These are phyloP conservation scores for Phytophthora tubulina DNA, from an alignment of 352 stramenopile genomes.

Conservation along the genomic window DNA sequence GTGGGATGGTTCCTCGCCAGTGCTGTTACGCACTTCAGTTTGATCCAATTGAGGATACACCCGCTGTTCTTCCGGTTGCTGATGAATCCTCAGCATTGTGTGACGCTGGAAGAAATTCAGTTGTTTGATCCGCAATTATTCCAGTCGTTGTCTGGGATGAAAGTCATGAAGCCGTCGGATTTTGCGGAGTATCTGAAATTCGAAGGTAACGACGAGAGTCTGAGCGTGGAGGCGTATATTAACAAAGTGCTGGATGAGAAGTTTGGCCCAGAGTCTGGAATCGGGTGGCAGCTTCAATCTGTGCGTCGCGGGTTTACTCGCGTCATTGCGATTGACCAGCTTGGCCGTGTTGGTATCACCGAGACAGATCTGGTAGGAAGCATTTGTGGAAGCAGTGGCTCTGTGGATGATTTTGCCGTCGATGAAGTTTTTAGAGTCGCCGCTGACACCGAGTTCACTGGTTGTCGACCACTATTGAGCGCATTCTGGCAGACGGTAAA, in stretches of 20 bases:
- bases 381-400: constrained; percentile 41
- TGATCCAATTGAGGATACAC: constrained; percentile 53
- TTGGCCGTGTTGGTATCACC: constrained; percentile 32
- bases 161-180: constrained; percentile 56
- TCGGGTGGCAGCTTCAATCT: constrained; percentile 61
- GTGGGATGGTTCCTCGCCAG: constrained; percentile 73
- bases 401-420: constrained; percentile 50
- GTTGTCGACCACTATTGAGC: constrained; percentile 46
- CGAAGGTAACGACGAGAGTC: constrained; percentile 48
- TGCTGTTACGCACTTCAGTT: constrained; percentile 55
- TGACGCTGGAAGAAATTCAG: constrained; percentile 59
- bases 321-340: constrained; percentile 45
- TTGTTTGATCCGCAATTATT: constrained; percentile 55
- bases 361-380: constrained; percentile 47
- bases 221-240: constrained; percentile 65
- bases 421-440: constrained; percentile 63
- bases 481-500: constrained; percentile 70
- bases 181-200: constrained; percentile 67
- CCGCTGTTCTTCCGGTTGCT: constrained; percentile 63
- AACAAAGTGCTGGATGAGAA: constrained; percentile 53
- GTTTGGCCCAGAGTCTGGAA: constrained; percentile 52
- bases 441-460: constrained; percentile 65
- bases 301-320: constrained; percentile 57
- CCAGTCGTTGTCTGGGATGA: constrained; percentile 57
- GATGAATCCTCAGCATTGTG: constrained; percentile 38